Evolutionary conservation across 768 basidiomycete genomes (phyloP).

Genomic region (Tricholoma terreum): DNA sequence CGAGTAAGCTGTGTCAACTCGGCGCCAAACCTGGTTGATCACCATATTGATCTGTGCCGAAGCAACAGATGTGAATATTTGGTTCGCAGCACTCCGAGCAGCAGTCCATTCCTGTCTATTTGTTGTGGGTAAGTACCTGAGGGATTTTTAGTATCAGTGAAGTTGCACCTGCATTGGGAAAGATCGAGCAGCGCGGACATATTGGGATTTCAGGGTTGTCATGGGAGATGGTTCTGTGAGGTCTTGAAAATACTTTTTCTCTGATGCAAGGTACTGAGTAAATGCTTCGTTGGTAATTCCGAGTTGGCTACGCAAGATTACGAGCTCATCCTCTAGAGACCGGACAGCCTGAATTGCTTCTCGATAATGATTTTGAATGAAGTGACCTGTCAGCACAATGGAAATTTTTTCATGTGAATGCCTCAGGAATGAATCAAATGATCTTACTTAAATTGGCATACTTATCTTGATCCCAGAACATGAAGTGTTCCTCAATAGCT

Average conservation of each 20-base stretch:
- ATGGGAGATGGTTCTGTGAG: neutral
- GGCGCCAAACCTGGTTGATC: neutral
- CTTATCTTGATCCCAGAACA: conserved; percentile 6
- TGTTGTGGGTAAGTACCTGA: neutral
- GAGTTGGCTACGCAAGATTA: neutral
- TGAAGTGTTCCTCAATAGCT: conserved; percentile 14
- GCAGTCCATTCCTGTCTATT: conserved; percentile 2
- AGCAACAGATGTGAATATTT: neutral
- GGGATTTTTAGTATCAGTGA: neutral
- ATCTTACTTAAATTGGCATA: conserved; percentile 21
- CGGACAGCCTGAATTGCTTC: neutral
- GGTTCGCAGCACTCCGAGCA: conserved; percentile 1
- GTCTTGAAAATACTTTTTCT: neutral
- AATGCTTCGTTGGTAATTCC: neutral
- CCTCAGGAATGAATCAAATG: neutral
- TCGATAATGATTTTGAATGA: conserved; percentile 6
- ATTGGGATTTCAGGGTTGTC: conserved; percentile 3
- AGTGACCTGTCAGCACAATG: neutral
- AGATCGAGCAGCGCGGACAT: conserved; percentile 2
- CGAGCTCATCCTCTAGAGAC: neutral
- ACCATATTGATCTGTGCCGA: neutral
- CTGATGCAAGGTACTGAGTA: neutral
- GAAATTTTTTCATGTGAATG: neutral
- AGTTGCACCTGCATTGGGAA: conserved; percentile 1
- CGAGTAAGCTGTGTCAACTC: too few species aligned